Conservation (phyloP, 2,329 filamentous ascomycete species). For the Cadophora sp. region DNA sequence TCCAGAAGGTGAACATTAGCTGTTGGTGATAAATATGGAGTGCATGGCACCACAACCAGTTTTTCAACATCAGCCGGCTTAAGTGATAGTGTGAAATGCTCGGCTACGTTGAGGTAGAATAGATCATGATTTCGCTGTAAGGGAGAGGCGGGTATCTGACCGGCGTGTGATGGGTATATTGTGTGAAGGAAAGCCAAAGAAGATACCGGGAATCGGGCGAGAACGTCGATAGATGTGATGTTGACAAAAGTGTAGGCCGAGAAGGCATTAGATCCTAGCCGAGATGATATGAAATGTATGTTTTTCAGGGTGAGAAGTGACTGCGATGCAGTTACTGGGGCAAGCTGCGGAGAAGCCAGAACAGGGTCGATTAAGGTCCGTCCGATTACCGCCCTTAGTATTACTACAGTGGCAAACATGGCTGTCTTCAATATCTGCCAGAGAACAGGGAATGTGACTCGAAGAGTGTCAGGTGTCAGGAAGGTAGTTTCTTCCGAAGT, state of each 20-base stretch:
- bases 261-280: conserved; percentile 67
- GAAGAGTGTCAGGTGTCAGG: conserved; percentile 62
- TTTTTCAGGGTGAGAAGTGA: conserved; percentile 68
- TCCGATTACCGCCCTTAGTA: conserved; percentile 64
- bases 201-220: conserved; percentile 65
- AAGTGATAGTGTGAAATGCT: conserved; percentile 70
- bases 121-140: conserved; percentile 70
- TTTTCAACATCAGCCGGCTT: conserved; percentile 62
- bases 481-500: conserved; percentile 62
- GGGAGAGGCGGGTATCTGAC: conserved; percentile 67
- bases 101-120: conserved; percentile 75
- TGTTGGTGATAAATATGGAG: conserved; percentile 65
- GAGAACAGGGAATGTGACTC: conserved; percentile 64
- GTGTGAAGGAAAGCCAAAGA: conserved; percentile 62
- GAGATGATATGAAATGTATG: conserved; percentile 72
- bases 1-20: conserved; percentile 56
- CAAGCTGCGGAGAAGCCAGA: conserved; percentile 57
- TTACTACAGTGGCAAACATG: conserved; percentile 69
- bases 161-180: conserved; percentile 45
- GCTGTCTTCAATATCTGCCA: conserved; percentile 70
- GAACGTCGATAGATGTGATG: conserved; percentile 71
- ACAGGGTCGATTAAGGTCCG: conserved; percentile 61
- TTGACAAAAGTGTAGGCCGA: conserved; percentile 75
- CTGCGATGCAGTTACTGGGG: conserved; percentile 65
- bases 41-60: conserved; percentile 64